phyloP scores from a whole-genome alignment of 495 filamentous ascomycete genomes.

The Chlorociboria aeruginascens region DNA sequence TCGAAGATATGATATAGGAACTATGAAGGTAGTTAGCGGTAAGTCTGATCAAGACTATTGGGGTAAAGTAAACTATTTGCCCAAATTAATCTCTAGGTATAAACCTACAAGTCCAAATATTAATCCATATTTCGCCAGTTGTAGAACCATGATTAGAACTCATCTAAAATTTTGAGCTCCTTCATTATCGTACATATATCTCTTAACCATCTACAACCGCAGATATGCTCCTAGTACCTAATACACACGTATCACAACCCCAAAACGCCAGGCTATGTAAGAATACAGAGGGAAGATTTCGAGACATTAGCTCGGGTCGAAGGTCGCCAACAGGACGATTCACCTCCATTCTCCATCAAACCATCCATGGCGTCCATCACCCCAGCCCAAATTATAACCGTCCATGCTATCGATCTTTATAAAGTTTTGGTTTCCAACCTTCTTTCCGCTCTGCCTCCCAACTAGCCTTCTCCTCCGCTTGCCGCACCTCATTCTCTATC shows the following conservation, averaged over 20 bases:
- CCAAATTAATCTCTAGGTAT: no score
- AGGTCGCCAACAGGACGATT: slow-evolving; percentile 1
- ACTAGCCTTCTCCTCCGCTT: slow-evolving; percentile 36
- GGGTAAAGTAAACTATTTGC: no score
- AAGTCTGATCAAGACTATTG: no score
- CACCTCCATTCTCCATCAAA: slow-evolving; percentile 1
- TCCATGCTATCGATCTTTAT: slow-evolving; percentile 60
- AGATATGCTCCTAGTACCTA: slow-evolving; percentile 14
- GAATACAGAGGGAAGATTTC: slow-evolving; percentile 24
- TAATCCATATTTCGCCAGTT: no score
- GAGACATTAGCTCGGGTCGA: slow-evolving; percentile 8
- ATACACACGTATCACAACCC: slow-evolving; percentile 10
- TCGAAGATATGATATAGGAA: neutral
- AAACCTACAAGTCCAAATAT: no score
- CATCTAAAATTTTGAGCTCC: neutral
- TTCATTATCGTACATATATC: slow-evolving; percentile 14
- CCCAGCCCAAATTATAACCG: slow-evolving; percentile 4
- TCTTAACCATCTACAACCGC: slow-evolving; percentile 1
- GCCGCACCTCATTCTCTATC: slow-evolving; percentile 69
- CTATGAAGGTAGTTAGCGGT: no score
- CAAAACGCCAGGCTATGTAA: slow-evolving; percentile 23
- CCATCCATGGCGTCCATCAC: slow-evolving; percentile 1
- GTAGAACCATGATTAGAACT: neutral
- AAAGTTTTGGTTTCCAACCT: slow-evolving; percentile 90
- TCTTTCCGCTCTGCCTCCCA: slow-evolving; percentile 58